Conservation (phyloP, 1,284 basidiomycete species). For the Singerocomus rubriflavus region DNA sequence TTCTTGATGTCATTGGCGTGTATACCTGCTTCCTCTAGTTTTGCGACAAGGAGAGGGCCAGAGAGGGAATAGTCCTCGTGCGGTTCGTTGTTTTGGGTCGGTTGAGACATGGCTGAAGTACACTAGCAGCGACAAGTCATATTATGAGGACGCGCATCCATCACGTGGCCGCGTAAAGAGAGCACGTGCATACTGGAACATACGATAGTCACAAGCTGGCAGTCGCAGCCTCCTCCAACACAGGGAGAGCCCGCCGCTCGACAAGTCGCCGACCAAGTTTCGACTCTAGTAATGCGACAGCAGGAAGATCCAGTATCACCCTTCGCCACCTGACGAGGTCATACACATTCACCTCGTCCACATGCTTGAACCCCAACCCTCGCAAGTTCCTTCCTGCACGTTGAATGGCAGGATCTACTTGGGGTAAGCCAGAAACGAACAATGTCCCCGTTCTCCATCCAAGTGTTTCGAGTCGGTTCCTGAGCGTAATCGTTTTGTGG, state of each 20-base stretch:
- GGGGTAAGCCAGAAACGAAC: conserved; percentile 66
- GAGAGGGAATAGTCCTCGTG: conserved; percentile 59
- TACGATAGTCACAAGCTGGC: not conserved
- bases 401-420: conserved; percentile 51
- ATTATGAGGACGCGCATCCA: conserved; percentile 27
- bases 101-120: conserved; percentile 47
- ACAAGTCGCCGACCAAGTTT: conserved; percentile 38
- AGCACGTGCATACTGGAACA: conserved; percentile 10
- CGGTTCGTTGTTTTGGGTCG: conserved; percentile 45
- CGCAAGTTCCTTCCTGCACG: conserved; percentile 64
- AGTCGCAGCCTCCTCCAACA: conserved; percentile 5
- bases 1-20: conserved; percentile 94
- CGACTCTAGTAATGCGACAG: conserved; percentile 67
- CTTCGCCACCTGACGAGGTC: conserved; percentile 76
- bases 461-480: conserved; percentile 53
- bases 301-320: conserved; percentile 66
- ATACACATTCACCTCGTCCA: conserved; percentile 71
- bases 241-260: conserved; percentile 1
- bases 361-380: conserved; percentile 57
- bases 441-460: conserved; percentile 64
- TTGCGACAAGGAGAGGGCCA: conserved; percentile 79
- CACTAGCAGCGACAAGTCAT: too few species aligned
- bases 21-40: conserved; percentile 90
- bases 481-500: conserved; percentile 62
- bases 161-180: conserved; percentile 31